These are phyloP conservation scores for Vanderwaltozyma tropicalis DNA, from an alignment of 805 yeast species.

Conservation along the genomic window DNA sequence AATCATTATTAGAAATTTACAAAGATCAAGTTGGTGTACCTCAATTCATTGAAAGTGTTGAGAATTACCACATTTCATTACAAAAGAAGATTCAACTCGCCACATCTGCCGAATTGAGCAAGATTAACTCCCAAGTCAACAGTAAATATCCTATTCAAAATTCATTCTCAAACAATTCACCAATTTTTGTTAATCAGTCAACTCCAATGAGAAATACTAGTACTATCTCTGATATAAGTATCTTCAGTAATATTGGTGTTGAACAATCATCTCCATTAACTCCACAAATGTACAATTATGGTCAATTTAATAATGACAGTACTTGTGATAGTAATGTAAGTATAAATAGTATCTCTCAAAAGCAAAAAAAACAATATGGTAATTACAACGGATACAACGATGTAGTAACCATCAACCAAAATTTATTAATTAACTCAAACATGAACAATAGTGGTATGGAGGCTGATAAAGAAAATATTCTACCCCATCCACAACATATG, in stretches of 20 bases:
- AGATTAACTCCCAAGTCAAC: not conserved
- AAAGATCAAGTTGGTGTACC: constrained; percentile 17
- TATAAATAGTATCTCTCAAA: constrained; percentile 16
- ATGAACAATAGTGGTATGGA: not conserved
- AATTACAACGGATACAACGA: not conserved
- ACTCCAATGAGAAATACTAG: constrained; percentile 27
- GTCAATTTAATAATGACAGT: constrained; percentile 19
- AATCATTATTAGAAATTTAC: constrained; percentile 17
- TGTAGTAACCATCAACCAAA: not conserved
- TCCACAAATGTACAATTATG: constrained; percentile 25
- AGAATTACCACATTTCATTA: constrained; percentile 13
- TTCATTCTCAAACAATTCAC: constrained; percentile 16
- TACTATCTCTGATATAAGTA: constrained; percentile 24
- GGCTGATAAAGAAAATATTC: not conserved
- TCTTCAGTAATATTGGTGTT: constrained; percentile 17
- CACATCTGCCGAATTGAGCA: constrained; percentile 16
- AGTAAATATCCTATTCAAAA: not conserved
- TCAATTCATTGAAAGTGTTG: constrained; percentile 16
- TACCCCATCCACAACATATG: not conserved
- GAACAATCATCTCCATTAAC: constrained; percentile 26
- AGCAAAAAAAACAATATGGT: not conserved
- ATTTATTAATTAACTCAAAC: not conserved
- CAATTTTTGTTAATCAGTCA: constrained; percentile 19
- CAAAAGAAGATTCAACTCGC: constrained; percentile 22
- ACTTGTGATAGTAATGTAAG: constrained; percentile 21